phyloP scores from a whole-genome alignment of 192 early-diverging fungal species.

The Coemansia sp. region DNA sequence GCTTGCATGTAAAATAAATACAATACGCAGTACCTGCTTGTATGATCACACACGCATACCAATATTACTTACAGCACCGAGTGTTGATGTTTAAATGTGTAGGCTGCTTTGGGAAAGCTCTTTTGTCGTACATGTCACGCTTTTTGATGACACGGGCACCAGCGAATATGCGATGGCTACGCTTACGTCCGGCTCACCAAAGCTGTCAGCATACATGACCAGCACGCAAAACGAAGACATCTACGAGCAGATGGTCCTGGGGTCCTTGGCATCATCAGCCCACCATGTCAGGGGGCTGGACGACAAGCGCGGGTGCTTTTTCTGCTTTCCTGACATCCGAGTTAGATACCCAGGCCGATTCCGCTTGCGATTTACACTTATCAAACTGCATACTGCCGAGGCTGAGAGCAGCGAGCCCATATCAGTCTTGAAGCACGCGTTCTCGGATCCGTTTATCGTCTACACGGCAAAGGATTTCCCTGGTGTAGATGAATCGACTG shows the following conservation, averaged over 20 bases:
- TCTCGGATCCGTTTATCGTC: conserved; percentile 26
- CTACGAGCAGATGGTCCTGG: conserved; percentile 5
- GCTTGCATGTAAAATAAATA: background rate
- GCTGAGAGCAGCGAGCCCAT: conserved; percentile 2
- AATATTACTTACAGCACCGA: too few relatives aligned
- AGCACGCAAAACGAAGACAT: background rate
- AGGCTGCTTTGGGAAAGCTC: conserved; percentile 15
- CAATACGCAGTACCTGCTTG: too few relatives aligned
- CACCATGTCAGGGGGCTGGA: conserved; percentile 18
- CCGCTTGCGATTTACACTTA: conserved; percentile 29
- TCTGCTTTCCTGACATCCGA: conserved; percentile 36
- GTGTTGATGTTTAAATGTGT: conserved; percentile 5
- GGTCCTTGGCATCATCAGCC: conserved; percentile 12
- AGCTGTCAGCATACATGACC: background rate
- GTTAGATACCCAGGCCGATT: conserved; percentile 26
- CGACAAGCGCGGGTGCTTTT: conserved; percentile 18
- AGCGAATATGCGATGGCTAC: conserved; percentile 6
- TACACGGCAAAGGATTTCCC: conserved; percentile 40
- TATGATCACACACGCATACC: too few relatives aligned
- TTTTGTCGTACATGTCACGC: conserved; percentile 27
- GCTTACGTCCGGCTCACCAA: background rate
- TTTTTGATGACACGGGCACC: conserved; percentile 26
- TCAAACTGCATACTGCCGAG: conserved; percentile 14
- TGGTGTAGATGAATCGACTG: conserved; percentile 33
- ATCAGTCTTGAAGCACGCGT: conserved; percentile 4